Evolutionary conservation across 1,284 basidiomycete genomes (phyloP).

Genomic region (Ceratobasidium theobromae): DNA sequence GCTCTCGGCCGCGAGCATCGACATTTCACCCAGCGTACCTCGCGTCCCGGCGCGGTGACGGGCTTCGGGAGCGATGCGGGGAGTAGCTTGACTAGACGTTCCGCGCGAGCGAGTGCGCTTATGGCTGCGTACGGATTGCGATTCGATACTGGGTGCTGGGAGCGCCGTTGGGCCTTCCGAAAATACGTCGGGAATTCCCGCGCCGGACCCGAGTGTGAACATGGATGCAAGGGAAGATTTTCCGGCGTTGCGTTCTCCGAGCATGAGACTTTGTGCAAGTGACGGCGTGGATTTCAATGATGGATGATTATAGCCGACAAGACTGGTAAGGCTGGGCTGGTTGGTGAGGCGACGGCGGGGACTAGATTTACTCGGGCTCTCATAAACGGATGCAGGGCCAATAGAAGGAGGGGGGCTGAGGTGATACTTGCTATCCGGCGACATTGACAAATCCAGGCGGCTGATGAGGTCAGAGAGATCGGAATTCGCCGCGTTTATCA

Average conservation of each 20-base stretch:
- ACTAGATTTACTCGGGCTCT: constrained; percentile 8
- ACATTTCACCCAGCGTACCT: constrained; percentile 40
- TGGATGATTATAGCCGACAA: constrained; percentile 1
- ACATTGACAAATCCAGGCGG: constrained; percentile 66
- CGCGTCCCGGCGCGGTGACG: constrained; percentile 23
- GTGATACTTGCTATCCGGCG: constrained; percentile 32
- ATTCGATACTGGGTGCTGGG: too few relatives aligned
- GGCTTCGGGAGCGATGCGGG: constrained; percentile 7
- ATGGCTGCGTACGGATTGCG: too few relatives aligned
- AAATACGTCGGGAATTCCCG: too few relatives aligned
- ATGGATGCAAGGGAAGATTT: not conserved
- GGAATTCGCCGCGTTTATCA: constrained; percentile 72
- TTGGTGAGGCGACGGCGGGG: constrained; percentile 7
- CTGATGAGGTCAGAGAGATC: constrained; percentile 75
- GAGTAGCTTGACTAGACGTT: constrained; percentile 42
- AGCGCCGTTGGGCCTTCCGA: too few relatives aligned
- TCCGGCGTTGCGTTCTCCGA: not conserved
- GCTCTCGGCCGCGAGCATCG: constrained; percentile 53
- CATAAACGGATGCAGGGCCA: constrained; percentile 16
- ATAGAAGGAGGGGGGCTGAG: not conserved
- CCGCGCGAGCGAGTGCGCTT: too few relatives aligned
- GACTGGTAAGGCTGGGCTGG: not conserved
- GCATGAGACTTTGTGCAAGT: not conserved
- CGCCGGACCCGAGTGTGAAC: not conserved
- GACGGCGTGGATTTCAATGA: not conserved